A percentile compares a stretch with the other conserved stretches of the same genome.
These are phyloP conservation scores for Seminavis robusta DNA, from an alignment of 108 stramenopile genomes.

Conservation along the genomic window DNA sequence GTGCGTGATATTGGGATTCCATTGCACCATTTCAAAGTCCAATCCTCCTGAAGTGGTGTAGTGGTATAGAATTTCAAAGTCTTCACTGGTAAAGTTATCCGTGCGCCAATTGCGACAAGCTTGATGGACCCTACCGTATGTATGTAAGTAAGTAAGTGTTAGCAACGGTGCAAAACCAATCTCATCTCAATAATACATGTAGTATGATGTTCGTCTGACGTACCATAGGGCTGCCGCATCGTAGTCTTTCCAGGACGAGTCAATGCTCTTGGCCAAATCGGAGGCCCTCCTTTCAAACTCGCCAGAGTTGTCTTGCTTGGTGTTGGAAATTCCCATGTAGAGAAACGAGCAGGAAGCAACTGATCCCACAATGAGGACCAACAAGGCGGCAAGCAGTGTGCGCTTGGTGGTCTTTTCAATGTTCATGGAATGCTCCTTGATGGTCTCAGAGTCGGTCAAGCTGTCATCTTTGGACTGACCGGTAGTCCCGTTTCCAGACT, in stretches of 20 bases:
- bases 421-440: too few species aligned
- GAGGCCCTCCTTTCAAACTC: constrained; percentile 2
- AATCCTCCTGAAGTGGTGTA: neutral
- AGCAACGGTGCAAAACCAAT: constrained; percentile 19
- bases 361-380: too few species aligned
- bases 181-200: constrained; percentile 25
- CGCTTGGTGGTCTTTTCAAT: too few species aligned
- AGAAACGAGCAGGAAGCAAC: too few species aligned
- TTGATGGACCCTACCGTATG: too few species aligned
- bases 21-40: constrained; percentile 10
- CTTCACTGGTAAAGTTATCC: constrained; percentile 1
- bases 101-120: constrained; percentile 7
- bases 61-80: constrained; percentile 16
- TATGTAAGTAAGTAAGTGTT: too few species aligned
- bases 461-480: too few species aligned
- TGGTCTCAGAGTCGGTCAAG: too few species aligned
- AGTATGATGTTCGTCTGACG: neutral
- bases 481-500: too few species aligned
- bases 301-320: neutral
- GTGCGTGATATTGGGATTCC: constrained; percentile 10
- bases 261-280: constrained; percentile 6
- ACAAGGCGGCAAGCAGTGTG: too few species aligned
- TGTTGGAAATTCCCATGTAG: constrained; percentile 5
- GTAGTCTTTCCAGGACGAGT: constrained; percentile 2
- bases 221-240: constrained; percentile 17